Percentiles rank a stretch among this genome's conserved stretches.
These are phyloP conservation scores for Yamadazyma olivae DNA, from an alignment of 805 yeast species.

Conservation along the genomic window DNA sequence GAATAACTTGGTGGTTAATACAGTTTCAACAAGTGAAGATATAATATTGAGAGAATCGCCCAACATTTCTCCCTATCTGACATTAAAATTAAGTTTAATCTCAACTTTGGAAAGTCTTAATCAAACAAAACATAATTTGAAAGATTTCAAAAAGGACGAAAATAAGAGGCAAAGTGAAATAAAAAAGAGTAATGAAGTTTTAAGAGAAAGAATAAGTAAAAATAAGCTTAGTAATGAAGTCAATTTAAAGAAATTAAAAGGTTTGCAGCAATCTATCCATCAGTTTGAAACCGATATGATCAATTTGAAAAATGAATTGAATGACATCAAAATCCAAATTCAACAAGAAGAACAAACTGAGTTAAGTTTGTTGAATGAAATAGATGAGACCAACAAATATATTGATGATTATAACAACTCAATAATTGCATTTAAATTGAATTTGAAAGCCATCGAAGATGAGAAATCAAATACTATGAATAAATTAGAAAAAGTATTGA, in stretches of 20 bases:
- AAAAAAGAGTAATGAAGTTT: slow-evolving; percentile 29
- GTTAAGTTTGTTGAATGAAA: slow-evolving; percentile 12
- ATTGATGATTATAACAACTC: slow-evolving; percentile 22
- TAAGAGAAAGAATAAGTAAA: slow-evolving; percentile 30
- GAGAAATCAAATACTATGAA: slow-evolving; percentile 19
- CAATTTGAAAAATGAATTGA: slow-evolving; percentile 5
- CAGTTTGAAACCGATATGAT: slow-evolving; percentile 36
- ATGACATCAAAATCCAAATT: slow-evolving; percentile 2
- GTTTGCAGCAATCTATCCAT: slow-evolving; percentile 35
- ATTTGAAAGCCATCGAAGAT: slow-evolving; percentile 19
- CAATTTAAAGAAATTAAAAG: slow-evolving; percentile 32
- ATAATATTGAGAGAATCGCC: slow-evolving; percentile 23
- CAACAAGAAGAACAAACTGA: slow-evolving; percentile 1
- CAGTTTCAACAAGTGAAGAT: slow-evolving; percentile 19
- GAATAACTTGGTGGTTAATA: slow-evolving; percentile 27
- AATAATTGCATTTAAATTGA: slow-evolving; percentile 17
- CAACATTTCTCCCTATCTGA: slow-evolving; percentile 23
- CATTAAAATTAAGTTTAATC: slow-evolving; percentile 31
- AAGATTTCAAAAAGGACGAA: slow-evolving; percentile 37
- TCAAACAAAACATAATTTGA: slow-evolving; percentile 20
- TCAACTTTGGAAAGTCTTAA: slow-evolving; percentile 27
- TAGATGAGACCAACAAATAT: slow-evolving; percentile 19
- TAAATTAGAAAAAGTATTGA: slow-evolving; percentile 23
- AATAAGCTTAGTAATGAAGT: slow-evolving; percentile 26
- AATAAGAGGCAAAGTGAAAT: slow-evolving; percentile 30